Evolutionary conservation across 768 basidiomycete species (phyloP).

Genomic region (Tricholoma furcatifolium): DNA sequence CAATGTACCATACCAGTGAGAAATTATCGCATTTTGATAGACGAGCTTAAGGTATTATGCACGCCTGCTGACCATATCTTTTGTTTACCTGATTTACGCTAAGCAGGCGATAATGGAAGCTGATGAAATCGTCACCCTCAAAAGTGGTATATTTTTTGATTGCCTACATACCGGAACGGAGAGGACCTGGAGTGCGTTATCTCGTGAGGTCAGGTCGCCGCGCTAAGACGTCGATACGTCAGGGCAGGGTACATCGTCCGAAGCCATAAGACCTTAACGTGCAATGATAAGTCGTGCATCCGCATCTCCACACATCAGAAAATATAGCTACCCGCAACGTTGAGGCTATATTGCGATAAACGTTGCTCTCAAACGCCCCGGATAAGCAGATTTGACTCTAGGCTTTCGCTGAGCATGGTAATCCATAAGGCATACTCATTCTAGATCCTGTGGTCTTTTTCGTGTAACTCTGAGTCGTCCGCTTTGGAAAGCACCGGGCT

Average conservation of each 20-base stretch:
- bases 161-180: too few species aligned
- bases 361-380: slow-evolving; percentile 3
- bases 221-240: too few species aligned
- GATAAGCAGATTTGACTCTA: neutral
- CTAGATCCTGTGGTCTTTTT: neutral
- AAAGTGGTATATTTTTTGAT: too few species aligned
- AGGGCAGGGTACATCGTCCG: too few species aligned
- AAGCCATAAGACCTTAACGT: neutral
- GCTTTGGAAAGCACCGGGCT: slow-evolving; percentile 1
- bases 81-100: neutral
- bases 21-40: neutral
- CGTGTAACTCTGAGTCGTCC: too few species aligned
- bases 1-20: too few species aligned
- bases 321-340: neutral
- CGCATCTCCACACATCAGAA: slow-evolving; percentile 3
- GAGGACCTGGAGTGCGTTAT: too few species aligned
- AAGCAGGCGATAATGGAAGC: neutral
- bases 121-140: too few species aligned
- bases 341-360: neutral
- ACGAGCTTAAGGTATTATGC: too few species aligned
- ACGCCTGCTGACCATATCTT: neutral
- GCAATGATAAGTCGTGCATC: neutral
- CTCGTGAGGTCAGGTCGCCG: neutral
- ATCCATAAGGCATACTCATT: neutral
- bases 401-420: neutral